Conservation (phyloP, 202 grass and related monocot species). For the Panicum virgatum region DNA sequence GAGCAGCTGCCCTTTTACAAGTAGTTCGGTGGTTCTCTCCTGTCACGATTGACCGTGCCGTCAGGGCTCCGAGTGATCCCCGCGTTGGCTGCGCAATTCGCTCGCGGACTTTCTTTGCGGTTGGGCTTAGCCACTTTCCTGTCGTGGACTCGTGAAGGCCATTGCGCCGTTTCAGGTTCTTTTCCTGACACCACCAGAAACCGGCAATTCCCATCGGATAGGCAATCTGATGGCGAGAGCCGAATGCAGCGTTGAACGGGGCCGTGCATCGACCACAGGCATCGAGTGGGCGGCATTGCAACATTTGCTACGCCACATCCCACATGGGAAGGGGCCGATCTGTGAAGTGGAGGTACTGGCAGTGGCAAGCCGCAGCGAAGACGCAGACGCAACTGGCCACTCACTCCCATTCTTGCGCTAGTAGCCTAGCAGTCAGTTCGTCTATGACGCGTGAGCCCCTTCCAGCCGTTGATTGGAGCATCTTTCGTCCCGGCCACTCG, state of each 20-base stretch:
- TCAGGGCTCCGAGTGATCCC: not conserved
- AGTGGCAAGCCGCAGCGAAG: not conserved
- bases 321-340: not conserved
- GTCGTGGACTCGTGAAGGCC: slow-evolving; percentile 1
- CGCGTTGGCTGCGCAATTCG: slow-evolving; percentile 17
- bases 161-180: not conserved
- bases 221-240: not conserved
- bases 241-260: not conserved
- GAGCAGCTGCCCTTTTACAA: not conserved
- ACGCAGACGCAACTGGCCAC: not conserved
- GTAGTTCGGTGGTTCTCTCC: slow-evolving; percentile 10
- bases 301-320: not conserved
- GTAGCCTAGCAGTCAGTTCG: not conserved
- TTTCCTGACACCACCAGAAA: not conserved
- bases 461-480: not conserved
- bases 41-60: slow-evolving; percentile 8
- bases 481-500: slow-evolving; percentile 1
- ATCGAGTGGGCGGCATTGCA: not conserved
- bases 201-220: not conserved
- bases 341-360: not conserved
- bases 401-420: not conserved
- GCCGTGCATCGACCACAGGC: too few relatives aligned
- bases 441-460: not conserved
- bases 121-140: not conserved
- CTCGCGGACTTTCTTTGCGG: not conserved